These are phyloP conservation scores for Aspergillus novoparasiticus DNA, from an alignment of 2,329 filamentous ascomycete species.

Conservation along the genomic window DNA sequence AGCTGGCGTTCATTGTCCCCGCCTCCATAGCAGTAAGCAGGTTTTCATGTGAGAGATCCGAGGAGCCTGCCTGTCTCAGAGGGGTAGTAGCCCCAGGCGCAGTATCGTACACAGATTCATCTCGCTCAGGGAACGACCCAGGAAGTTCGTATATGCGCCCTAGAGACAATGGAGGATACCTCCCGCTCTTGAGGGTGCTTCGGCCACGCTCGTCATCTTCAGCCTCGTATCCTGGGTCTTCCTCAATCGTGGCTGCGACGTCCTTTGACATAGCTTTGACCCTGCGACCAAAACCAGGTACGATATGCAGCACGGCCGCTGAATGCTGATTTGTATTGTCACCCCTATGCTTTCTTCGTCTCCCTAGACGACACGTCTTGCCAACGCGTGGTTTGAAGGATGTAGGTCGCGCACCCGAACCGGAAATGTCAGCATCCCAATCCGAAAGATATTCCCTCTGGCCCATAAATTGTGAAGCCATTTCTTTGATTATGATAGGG, in stretches of 20 bases:
- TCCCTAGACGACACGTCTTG: neutral
- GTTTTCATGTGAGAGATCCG: neutral
- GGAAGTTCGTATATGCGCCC: neutral
- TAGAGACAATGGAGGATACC: neutral
- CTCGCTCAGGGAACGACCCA: neutral
- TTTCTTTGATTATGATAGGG: neutral
- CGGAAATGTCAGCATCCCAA: neutral
- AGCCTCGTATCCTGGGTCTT: neutral
- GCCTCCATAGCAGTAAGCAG: neutral
- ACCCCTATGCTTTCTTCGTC: neutral
- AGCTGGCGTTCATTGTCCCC: neutral
- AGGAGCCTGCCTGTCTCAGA: neutral
- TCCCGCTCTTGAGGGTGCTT: neutral
- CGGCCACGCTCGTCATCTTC: neutral
- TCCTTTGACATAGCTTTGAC: neutral
- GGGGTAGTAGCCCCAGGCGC: too few relatives aligned
- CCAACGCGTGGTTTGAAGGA: neutral
- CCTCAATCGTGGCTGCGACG: neutral
- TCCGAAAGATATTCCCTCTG: rapidly evolving
- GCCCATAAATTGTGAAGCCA: too few relatives aligned
- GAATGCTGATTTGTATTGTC: neutral
- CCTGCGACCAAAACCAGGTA: neutral
- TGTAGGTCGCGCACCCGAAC: neutral
- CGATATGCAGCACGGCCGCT: neutral
- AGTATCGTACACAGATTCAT: neutral